Evolutionary conservation across 2,329 filamentous ascomycete genomes (phyloP).

Genomic region (Drechslerella coelobrocha): DNA sequence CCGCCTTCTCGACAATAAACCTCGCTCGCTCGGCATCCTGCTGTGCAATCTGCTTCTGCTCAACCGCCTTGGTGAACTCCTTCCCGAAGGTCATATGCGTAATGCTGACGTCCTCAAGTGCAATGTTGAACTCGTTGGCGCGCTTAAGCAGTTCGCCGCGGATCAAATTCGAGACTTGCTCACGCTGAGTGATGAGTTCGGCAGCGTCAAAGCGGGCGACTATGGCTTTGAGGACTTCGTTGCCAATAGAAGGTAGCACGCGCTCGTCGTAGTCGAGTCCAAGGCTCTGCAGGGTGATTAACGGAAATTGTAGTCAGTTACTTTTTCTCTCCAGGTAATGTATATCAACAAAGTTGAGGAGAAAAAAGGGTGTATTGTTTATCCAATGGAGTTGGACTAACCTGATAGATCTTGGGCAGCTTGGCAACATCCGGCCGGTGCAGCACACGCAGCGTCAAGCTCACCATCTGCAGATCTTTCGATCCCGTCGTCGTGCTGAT

Average conservation of each 20-base stretch:
- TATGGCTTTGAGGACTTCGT: constrained; percentile 98
- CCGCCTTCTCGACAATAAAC: constrained; percentile 97
- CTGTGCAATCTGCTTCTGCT: constrained; percentile 99
- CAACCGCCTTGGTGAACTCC: constrained; percentile 97
- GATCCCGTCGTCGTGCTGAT: constrained; percentile 96
- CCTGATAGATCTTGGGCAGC: constrained; percentile 98
- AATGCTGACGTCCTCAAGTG: constrained; percentile 97
- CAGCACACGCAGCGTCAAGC: constrained; percentile 91
- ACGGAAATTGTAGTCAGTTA: no score
- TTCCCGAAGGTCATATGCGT: constrained; percentile 99
- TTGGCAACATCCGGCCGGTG: constrained; percentile 92
- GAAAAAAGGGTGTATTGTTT: neutral
- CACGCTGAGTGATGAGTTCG: constrained; percentile 97
- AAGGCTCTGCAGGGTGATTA: constrained; percentile 72
- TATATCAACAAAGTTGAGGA: no score
- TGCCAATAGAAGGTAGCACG: constrained; percentile 96
- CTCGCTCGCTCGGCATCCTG: constrained; percentile 96
- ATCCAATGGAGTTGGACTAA: constrained; percentile 59
- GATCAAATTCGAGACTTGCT: constrained; percentile 95
- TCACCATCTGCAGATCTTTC: constrained; percentile 99
- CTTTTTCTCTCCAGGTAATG: no score
- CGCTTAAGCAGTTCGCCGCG: constrained; percentile 88
- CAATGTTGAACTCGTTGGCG: constrained; percentile 97
- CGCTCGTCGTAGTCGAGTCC: constrained; percentile 98
- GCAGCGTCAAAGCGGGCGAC: constrained; percentile 98